Evolutionary conservation across 768 basidiomycete genomes (phyloP).

Genomic region (Lactarius sanguifluus): DNA sequence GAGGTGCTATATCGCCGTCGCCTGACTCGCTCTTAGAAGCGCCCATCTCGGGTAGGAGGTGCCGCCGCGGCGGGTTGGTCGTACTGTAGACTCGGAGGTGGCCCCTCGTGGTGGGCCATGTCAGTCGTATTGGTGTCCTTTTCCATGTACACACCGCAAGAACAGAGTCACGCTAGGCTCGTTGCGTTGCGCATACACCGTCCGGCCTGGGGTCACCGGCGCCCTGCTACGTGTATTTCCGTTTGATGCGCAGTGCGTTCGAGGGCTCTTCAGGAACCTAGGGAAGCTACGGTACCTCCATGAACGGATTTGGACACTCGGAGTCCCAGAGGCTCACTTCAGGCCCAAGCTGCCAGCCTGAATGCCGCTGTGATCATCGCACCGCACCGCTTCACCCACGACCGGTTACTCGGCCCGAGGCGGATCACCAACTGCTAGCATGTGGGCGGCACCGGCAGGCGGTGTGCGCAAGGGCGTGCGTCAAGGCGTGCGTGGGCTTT

Average conservation of each 20-base stretch:
- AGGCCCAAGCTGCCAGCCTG: background rate
- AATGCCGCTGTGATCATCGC: background rate
- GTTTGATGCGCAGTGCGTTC: background rate
- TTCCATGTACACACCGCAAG: background rate
- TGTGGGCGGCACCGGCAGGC: background rate
- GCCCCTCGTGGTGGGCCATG: background rate
- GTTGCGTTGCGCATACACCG: background rate
- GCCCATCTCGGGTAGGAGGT: background rate
- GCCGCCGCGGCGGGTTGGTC: background rate
- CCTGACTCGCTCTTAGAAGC: background rate
- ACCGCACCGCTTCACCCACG: background rate
- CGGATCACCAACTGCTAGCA: background rate
- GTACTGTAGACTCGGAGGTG: background rate
- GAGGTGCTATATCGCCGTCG: background rate
- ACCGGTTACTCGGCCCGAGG: background rate
- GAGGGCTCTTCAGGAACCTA: background rate
- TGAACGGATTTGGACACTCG: background rate
- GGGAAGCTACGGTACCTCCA: background rate
- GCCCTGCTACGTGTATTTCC: background rate
- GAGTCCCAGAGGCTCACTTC: background rate
- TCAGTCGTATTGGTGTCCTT: background rate
- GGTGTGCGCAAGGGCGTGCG: background rate
- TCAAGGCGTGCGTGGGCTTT: background rate
- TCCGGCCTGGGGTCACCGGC: background rate
- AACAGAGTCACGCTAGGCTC: background rate